Base-by-base conservation (phyloP, 306 rosid genomes). In the Crotalaria pallida region DNA sequence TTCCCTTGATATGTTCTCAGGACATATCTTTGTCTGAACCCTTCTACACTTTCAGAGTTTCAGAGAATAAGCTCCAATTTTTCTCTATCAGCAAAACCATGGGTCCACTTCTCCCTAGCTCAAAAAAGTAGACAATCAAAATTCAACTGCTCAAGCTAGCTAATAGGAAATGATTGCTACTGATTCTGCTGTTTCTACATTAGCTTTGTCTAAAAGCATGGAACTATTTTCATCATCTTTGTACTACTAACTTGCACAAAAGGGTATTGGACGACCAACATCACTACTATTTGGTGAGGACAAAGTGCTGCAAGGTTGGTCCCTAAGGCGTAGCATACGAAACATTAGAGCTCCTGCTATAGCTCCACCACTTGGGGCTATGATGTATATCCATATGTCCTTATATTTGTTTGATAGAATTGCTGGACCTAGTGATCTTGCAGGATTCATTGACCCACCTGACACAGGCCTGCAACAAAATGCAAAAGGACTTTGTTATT, bases 361-460 rank as follows among this genome's bases (percentile, higher is more conserved):
- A 23, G 89, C 92, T 78, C 98, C 98, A 48, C 33, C 58, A 10
- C 26, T 69, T 3, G 96, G 96, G 52, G 92, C 98, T 36, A 84
- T 45, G 13, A 88, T 67, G 58, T 88, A 92, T 60, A 89, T 82
- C 96, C 96, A 89, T 5, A 88, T 76, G 77, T 77, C 78, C n/a
- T 81, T 70, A 63, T 88, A 92, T 73, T 88, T 80, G 86, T 93
- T 82, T 51, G 98, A 60, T 18, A 88, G 33, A 21, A 92, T 83
- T 56, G 96, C 96, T 49, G 96, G 96, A 22, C 98, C 96, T 19
- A 92, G 44, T 31, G 96, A 92, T 79, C 98, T 89, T 71, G 95
- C 92, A 21, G 98, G 98, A 60, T 89, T 92, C 98, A 92, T 68
- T 60, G 96, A 89, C 60, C 95, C 96, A 44, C 96, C 98, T 16